Evolutionary conservation across 1,139 yeast species (phyloP), one percentile per base, ranked within the genome.

Genomic region (Taphrina communis): DNA sequence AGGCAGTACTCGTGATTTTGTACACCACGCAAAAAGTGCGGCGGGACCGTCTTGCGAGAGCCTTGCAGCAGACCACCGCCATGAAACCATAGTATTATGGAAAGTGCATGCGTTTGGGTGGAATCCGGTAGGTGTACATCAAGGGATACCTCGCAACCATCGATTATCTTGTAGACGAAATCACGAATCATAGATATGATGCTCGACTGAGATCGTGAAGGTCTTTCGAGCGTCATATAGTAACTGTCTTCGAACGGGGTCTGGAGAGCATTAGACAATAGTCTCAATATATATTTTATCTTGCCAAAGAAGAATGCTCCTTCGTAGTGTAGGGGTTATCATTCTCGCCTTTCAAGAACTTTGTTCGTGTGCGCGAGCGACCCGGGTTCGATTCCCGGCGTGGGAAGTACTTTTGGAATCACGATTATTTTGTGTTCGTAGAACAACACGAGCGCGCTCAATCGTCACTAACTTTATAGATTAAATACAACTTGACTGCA

Each of bases 301-400:
- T 25, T 50, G 53, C 2, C 42, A 8, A 9, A 36, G 11, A 38
- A 12, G 42, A 53, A 36, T 36, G 38, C 36, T 58, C 62, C 62
- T 58, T 58, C 62, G 52, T 58, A 58, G 62, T 58, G 62, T 58
- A 58, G 62, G 62, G 62, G 62, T 58, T 58, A 58, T 58, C 62
- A 58, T 58, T 58, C 62, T 36, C 62, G 62, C 62, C 62, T 58
- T 58, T 58, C 62, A 58, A 14, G 57, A 38, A 35, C 42, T 35
- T 58, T 58, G 41, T 44, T 31, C 35, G 17, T 12, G 60, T 6
- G 31, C 62, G 62, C 62, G 62, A 36, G 62, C 62, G 62, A 58
- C 62, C 62, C 62, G 62, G 62, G 62, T 58, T 58, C 62, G 62
- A 58, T 58, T 58, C 62, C 62, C 62, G 62, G 62, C 52, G 62